Evolutionary conservation across 495 filamentous ascomycete genomes (phyloP), one percentile per base, ranked within the genome.

Genomic region (Neurospora sp.): DNA sequence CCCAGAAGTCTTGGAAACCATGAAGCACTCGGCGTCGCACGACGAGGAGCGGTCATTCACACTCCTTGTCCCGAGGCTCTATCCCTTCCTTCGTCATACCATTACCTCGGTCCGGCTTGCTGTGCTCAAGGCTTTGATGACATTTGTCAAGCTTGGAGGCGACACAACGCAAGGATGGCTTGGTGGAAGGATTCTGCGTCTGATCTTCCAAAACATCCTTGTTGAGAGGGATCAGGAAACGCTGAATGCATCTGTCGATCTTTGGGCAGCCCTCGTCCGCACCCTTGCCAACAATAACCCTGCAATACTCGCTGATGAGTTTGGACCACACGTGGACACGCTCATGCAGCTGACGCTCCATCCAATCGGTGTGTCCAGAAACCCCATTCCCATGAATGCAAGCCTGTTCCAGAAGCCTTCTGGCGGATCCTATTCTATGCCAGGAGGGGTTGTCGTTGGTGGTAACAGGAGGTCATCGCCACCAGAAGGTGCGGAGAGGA

Each of bases 61-160:
- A 5, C 89, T 93, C 72, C 86, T 99, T 53, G 96, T 99, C 35
- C 96, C 96, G 59, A 89, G 96, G 69, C 88, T 99, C 35, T 99
- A 97, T 77, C 95, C 96, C 2, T 99, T 99, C 84, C 84, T 99
- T 35, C 91, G 96, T 42, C 96, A 99, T 79, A 98, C 96, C 9
- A 98, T 99, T 76, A 97, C 93, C 8, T 96, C 90, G 72, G 96
- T 99, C 69, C 92, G 96, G 40, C 91, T 93, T 45, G 96, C 96
- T 7, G 96, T 98, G 27, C 86, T 99, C 16, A 90, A 97, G 69
- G 96, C 96, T 70, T 87, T 99, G 14, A 89, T 95, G 78, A 98
- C 95, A 0, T 99, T 99, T 81, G 85, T 96, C 72, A 90, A 92
- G 75, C 91, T 99, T 22, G 90, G 92, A 73, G 93, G 90, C 68